Evolutionary conservation across 345 rosid species (phyloP).

Genomic region (Triadica sebifera): DNA sequence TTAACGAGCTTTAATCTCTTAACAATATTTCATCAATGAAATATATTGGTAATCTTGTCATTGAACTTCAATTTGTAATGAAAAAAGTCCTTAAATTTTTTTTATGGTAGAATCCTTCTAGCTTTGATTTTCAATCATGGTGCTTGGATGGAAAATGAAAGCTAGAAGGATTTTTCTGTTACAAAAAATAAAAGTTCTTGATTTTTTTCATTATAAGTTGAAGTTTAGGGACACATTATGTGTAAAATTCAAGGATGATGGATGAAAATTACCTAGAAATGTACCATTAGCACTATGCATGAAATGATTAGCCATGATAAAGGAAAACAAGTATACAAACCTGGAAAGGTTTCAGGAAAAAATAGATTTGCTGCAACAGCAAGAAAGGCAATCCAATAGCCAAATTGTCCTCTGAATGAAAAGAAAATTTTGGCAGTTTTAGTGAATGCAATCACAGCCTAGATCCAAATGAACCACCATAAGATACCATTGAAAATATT

Average conservation of each 20-base stretch:
- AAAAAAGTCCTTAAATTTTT: too few species aligned
- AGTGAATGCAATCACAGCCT: background rate
- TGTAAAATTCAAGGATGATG: too few species aligned
- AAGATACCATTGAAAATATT: background rate
- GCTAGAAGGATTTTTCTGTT: too few species aligned
- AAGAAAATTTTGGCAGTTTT: background rate
- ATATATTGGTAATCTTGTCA: too few species aligned
- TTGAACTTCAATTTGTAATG: too few species aligned
- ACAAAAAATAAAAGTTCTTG: too few species aligned
- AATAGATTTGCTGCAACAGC: slow-evolving; percentile 39
- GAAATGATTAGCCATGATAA: background rate
- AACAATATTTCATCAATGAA: background rate
- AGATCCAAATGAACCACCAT: background rate
- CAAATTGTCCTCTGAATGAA: slow-evolving; percentile 48
- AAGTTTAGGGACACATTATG: too few species aligned
- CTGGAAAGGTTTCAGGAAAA: slow-evolving; percentile 42
- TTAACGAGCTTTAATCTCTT: background rate
- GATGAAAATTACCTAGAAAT: background rate
- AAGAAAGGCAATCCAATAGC: slow-evolving; percentile 51
- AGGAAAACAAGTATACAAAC: slow-evolving; percentile 18
- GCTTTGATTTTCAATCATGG: too few species aligned
- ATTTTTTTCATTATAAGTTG: too few species aligned
- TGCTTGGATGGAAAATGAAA: too few species aligned
- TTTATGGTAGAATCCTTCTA: too few species aligned
- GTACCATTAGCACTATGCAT: too few species aligned